Percentiles rank a stretch among this genome's conserved stretches.
These are phyloP conservation scores for Dioscorea cayenensis DNA, from an alignment of 116 monocot genomes.

Conservation along the genomic window DNA sequence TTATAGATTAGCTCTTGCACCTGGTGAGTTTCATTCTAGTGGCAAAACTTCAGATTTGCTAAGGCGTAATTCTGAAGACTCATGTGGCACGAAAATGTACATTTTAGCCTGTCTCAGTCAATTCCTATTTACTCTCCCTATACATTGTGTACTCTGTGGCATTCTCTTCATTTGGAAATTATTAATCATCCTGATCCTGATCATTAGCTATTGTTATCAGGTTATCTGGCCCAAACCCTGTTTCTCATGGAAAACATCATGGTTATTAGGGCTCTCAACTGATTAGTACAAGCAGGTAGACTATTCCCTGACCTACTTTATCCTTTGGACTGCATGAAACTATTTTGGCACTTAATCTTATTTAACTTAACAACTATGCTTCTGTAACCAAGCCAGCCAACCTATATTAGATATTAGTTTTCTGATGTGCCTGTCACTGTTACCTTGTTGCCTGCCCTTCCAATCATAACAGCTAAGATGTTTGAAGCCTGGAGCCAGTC, in stretches of 20 bases:
- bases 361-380: slow-evolving; percentile 8
- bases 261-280: slow-evolving; percentile 57
- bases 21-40: too few species aligned
- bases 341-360: slow-evolving; percentile 11
- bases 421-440: slow-evolving; percentile 43
- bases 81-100: too few species aligned
- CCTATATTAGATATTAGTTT: slow-evolving; percentile 30
- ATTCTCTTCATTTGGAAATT: not conserved
- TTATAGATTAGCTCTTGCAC: too few species aligned
- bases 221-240: slow-evolving; percentile 71
- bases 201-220: slow-evolving; percentile 54
- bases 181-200: slow-evolving; percentile 24
- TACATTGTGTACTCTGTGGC: not conserved
- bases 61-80: too few species aligned
- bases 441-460: slow-evolving; percentile 59
- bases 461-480: slow-evolving; percentile 68
- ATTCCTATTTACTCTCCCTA: too few species aligned
- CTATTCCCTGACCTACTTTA: slow-evolving; percentile 21
- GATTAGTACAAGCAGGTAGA: slow-evolving; percentile 74
- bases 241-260: slow-evolving; percentile 81
- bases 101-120: too few species aligned
- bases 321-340: not conserved
- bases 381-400: slow-evolving; percentile 32
- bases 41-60: too few species aligned
- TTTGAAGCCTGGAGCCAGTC: slow-evolving; percentile 80